Conservation (phyloP, 2,329 filamentous ascomycete genomes). For the Fusarium dimerum region DNA sequence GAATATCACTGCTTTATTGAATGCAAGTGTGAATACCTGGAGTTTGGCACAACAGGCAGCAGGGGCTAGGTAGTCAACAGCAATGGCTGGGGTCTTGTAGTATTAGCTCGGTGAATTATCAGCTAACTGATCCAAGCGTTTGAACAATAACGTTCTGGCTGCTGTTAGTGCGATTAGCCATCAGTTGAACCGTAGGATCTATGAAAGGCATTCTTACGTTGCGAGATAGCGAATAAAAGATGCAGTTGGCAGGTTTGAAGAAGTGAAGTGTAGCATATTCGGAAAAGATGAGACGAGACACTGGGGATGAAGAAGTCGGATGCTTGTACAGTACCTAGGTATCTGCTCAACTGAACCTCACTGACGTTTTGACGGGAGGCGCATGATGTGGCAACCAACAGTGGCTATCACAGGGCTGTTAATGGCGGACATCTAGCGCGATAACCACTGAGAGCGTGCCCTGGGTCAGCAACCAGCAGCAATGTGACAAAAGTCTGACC, state of each 20-base stretch:
- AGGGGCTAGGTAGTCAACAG: conserved; percentile 1
- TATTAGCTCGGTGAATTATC: background rate
- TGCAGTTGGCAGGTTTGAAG: no score
- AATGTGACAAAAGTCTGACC: no score
- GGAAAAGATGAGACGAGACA: no score
- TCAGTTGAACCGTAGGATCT: no score
- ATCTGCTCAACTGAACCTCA: no score
- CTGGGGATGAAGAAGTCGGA: no score
- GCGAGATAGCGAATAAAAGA: no score
- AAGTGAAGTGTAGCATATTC: no score
- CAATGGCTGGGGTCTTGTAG: background rate
- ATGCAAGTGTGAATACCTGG: no score
- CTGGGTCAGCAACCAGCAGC: no score
- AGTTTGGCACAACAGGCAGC: background rate
- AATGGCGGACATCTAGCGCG: background rate
- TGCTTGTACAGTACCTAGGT: no score
- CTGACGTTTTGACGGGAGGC: background rate
- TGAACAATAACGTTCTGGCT: background rate
- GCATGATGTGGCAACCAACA: background rate
- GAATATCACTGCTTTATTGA: background rate
- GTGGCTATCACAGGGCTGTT: background rate
- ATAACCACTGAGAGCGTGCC: background rate
- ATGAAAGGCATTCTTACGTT: no score
- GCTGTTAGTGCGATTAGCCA: background rate
- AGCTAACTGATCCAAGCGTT: background rate